Evolutionary conservation across 2,329 filamentous ascomycete species (phyloP), one percentile per base, ranked within the genome.

Genomic region (Aspergillus ustus): DNA sequence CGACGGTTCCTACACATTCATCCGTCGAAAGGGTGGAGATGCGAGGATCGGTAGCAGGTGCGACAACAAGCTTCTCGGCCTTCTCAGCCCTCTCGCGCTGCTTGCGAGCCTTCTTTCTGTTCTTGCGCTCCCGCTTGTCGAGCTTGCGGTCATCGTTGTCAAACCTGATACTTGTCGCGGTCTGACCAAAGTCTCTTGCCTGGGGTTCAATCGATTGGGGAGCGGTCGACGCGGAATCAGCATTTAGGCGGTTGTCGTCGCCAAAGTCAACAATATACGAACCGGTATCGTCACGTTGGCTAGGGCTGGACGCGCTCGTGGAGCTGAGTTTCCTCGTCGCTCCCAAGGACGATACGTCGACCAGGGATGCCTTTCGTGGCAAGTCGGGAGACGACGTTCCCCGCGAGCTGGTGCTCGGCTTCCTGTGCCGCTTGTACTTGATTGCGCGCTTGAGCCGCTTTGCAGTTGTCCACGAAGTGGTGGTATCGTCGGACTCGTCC

Each of bases 391-490:
- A 69, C 1, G 54, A 43, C 2, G 72, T 73, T 9, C 67, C 89
- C 63, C 86, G 85, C 25, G 89, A 93, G 70, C 87, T 87, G 37
- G 85, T 82, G 67, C 89, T 94, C 0, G 90, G 93, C 82, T 94
- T 96, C 76, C 91, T 88, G 66, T 87, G 88, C 70, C 87, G 87
- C 57, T 89, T 84, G 51, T 85, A 83, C 62, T 88, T 89, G 69
- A 96, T 89, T 25, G 90, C 91, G 67, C 90, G 85, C 76, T 88
- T 92, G 75, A 96, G 87, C 59, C 87, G 87, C 72, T 90, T 91
- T 2, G 89, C 87, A 15, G 92, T 91, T 7, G 89, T 92, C 64
- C 87, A 86, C 1, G 90, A 92, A 37, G 84, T 85, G 3, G 84
- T 85, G 6, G 87, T 87, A 53, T 83, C 84, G 62, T 91, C 90